Base-by-base conservation (phyloP, 495 filamentous ascomycete species). In the Bryoglossum gracile region DNA sequence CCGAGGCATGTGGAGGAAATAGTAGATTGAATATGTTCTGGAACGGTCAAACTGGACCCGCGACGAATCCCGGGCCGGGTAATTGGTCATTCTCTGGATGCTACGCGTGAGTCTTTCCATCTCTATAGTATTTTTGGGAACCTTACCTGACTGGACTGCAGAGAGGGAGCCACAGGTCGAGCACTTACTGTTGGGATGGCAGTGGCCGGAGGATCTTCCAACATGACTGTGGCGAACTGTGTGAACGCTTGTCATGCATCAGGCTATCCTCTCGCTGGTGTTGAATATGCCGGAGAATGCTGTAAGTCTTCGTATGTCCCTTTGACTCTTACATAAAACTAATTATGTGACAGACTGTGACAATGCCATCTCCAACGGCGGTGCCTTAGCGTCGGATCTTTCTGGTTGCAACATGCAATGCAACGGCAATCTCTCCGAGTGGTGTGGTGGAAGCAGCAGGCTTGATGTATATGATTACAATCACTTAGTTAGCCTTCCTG, bases 371-470 rank as follows among this genome's bases (percentile, higher is more conserved):
- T 3, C 64, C 17, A 68, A 64, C 11, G 60, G 64, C 16, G 46
- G 57, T 52, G 34, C 45, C 45, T 30, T 42, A 4, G 43, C 53
- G 13, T 18, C 55, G 8, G 43, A 43, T 6, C 3, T 25, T 3
- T 13, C 22, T 13, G 73, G 69, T 18, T 84, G 81, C 60, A 65
- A 65, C 48, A 76, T 74, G 69, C 49, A 63, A 34, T 84, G 81
- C 65, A 74, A 68, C 39, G 79, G 74, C 28, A 74, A 82, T 56
- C 48, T 50, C 8, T 66, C 65, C 14, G 72, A 83, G 51, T 61
- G 66, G 44, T 84, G 81, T 50, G 81, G 81, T 38, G 81, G 75
- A 1, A 43, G 64, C 0, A 66, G 66, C 50, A 64, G 69, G 14
- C 59, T 85, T 8, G 77, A 73, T 42, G 55, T 83, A n/a, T 84